Conservation (phyloP, 306 rosid genomes). For the Cucumis melo region DNA sequence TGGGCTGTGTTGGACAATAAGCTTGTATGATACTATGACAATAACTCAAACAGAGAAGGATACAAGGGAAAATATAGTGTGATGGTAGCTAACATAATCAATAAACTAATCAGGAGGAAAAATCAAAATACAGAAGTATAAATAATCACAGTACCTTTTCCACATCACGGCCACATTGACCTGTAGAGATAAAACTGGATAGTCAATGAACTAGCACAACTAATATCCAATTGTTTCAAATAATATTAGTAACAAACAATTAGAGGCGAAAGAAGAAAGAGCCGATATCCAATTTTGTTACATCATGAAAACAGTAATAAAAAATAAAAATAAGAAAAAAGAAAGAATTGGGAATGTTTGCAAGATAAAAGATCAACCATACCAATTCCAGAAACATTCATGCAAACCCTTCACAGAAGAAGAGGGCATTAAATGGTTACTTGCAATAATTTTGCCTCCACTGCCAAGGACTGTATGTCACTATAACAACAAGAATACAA, state of each 20-base stretch:
- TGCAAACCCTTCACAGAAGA: too few species aligned
- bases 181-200: slow-evolving; percentile 40
- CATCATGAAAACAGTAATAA: too few species aligned
- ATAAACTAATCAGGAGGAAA: not conserved
- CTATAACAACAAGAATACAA: not conserved
- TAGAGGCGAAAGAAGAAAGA: too few species aligned
- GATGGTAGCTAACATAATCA: not conserved
- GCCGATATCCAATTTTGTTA: not conserved
- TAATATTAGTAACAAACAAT: too few species aligned
- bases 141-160: slow-evolving; percentile 60
- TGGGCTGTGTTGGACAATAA: not conserved
- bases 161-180: slow-evolving; percentile 75
- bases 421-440: too few species aligned
- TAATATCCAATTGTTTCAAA: not conserved
- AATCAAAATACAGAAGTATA: not conserved
- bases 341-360: not conserved
- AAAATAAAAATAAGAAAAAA: too few species aligned
- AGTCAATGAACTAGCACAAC: slow-evolving; percentile 20
- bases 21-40: not conserved
- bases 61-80: not conserved
- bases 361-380: too few species aligned
- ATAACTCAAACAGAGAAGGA: not conserved
- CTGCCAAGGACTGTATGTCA: too few species aligned
- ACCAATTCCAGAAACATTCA: too few species aligned
- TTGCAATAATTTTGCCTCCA: too few species aligned